Conservation (phyloP, 140 eudicot genomes). For the Bidens hawaiensis region DNA sequence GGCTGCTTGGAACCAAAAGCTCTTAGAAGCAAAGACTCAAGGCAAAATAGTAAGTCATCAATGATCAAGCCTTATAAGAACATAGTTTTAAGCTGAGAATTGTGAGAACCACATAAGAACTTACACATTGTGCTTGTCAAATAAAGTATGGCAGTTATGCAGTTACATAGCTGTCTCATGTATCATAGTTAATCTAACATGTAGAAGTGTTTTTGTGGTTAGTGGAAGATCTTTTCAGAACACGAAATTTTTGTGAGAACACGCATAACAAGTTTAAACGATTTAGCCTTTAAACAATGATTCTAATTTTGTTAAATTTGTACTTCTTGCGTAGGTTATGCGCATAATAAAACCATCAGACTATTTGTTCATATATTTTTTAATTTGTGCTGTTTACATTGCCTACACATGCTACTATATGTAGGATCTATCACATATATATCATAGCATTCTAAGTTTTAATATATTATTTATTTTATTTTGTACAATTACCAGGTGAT, state of each 20-base stretch:
- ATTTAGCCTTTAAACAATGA: too few relatives aligned
- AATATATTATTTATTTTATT: background rate
- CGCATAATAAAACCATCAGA: background rate
- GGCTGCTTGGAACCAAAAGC: conserved; percentile 69
- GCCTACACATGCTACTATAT: too few relatives aligned
- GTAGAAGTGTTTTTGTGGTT: too few relatives aligned
- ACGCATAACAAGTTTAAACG: background rate
- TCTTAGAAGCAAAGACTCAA: conserved; percentile 57
- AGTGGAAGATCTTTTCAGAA: too few relatives aligned
- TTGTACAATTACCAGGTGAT: conserved; percentile 44
- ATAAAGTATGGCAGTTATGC: background rate
- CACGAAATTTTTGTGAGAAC: background rate
- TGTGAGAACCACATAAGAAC: background rate
- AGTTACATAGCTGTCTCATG: background rate
- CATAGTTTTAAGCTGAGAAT: background rate
- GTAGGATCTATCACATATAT: background rate
- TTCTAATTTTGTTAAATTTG: background rate
- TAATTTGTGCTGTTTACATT: too few relatives aligned
- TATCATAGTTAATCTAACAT: background rate
- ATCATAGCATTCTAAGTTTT: background rate
- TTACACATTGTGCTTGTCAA: background rate
- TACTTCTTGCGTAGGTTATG: background rate
- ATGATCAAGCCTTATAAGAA: too few relatives aligned
- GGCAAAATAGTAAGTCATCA: conserved; percentile 61
- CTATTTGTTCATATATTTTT: too few relatives aligned